A percentile compares a stretch with the other conserved stretches of the same genome.
These are phyloP conservation scores for Salix viminalis DNA, from an alignment of 345 rosid genomes.

Conservation along the genomic window DNA sequence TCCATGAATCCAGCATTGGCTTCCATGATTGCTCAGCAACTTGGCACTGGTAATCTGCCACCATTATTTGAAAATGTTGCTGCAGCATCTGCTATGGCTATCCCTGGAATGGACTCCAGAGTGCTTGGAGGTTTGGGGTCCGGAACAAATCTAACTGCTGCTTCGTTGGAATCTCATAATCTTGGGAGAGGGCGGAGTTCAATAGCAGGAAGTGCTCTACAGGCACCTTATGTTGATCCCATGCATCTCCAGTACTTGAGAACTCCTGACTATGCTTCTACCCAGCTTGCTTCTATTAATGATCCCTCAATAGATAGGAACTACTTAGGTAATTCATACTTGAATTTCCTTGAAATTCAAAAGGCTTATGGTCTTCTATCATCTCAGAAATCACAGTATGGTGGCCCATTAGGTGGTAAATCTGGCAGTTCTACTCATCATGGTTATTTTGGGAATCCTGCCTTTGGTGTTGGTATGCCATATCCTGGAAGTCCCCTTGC, in stretches of 20 bases:
- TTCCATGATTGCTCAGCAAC: conserved; percentile 61
- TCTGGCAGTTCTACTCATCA: conserved; percentile 35
- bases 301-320: conserved; percentile 44
- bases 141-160: conserved; percentile 41
- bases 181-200: conserved; percentile 41
- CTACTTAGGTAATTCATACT: conserved; percentile 43
- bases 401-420: conserved; percentile 41
- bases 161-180: conserved; percentile 43
- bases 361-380: conserved; percentile 51
- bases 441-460: conserved; percentile 47
- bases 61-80: conserved; percentile 70
- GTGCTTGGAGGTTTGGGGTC: conserved; percentile 45
- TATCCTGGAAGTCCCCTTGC: conserved; percentile 47
- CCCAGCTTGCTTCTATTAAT: conserved; percentile 44
- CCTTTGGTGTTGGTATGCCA: conserved; percentile 47
- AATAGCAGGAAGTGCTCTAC: conserved; percentile 18
- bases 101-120: conserved; percentile 63
- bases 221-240: conserved; percentile 38
- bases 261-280: conserved; percentile 44
- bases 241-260: conserved; percentile 44
- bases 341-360: conserved; percentile 39
- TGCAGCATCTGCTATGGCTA: conserved; percentile 51
- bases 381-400: conserved; percentile 51
- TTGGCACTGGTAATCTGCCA: conserved; percentile 51
- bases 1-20: conserved; percentile 53